phyloP scores from a whole-genome alignment of 768 basidiomycete species.

The Suillus sp. region DNA sequence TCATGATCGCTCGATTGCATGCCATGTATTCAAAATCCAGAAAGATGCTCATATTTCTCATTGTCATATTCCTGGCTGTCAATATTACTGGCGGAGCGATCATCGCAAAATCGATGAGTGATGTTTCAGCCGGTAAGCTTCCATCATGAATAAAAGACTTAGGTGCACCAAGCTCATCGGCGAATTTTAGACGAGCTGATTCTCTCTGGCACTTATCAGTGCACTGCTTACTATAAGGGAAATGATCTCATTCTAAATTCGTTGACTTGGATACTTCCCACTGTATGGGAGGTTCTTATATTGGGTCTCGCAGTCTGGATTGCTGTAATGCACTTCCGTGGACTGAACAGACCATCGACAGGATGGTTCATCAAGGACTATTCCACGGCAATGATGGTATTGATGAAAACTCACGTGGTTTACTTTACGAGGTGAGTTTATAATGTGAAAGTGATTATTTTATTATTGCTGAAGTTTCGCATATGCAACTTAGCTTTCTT shows the following conservation, averaged over 20 bases:
- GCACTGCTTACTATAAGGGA: neutral
- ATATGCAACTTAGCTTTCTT: neutral
- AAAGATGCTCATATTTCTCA: neutral
- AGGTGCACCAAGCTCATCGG: too few relatives aligned
- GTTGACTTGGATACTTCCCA: neutral
- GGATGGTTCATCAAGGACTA: neutral
- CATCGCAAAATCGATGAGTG: neutral
- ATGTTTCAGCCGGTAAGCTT: neutral
- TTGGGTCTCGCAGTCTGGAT: neutral
- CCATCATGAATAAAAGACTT: too few relatives aligned
- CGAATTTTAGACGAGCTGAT: neutral
- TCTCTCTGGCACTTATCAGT: neutral
- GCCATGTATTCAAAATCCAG: neutral
- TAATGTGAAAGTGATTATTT: neutral
- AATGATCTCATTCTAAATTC: neutral
- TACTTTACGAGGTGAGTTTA: neutral
- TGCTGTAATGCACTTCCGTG: neutral
- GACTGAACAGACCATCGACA: neutral
- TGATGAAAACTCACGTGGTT: neutral
- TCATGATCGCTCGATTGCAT: neutral
- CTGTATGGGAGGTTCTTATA: neutral
- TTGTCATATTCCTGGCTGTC: neutral
- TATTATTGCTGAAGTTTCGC: neutral
- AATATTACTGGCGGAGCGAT: neutral
- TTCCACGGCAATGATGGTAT: neutral